Percentiles rank a stretch among this genome's conserved stretches.
Evolutionary conservation across 2,329 filamentous ascomycete genomes (phyloP).

Genomic region (Aureobasidium sp.): DNA sequence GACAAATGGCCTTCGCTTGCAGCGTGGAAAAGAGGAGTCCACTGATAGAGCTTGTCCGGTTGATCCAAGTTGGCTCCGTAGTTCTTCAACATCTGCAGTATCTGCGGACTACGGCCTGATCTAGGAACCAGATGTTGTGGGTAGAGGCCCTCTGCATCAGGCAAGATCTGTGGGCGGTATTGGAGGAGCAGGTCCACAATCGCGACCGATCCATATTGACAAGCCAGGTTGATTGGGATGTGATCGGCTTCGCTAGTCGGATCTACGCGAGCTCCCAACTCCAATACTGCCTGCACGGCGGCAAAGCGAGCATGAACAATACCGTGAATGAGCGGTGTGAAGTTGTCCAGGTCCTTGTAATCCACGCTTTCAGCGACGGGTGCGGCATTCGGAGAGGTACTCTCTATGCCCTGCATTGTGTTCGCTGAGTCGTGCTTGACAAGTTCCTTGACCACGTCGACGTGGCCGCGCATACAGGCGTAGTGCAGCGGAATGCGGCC

Average conservation of each 20-base stretch:
- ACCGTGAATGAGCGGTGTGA: conserved; percentile 88
- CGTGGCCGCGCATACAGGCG: conserved; percentile 85
- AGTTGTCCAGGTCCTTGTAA: conserved; percentile 91
- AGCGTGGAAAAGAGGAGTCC: conserved; percentile 93
- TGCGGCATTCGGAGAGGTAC: conserved; percentile 40
- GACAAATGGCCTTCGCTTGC: conserved; percentile 92
- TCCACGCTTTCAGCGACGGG: conserved; percentile 59
- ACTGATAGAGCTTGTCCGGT: conserved; percentile 90
- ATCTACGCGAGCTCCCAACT: conserved; percentile 74
- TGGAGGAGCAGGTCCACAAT: conserved; percentile 81
- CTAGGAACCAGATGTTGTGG: conserved; percentile 95
- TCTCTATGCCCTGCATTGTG: conserved; percentile 25
- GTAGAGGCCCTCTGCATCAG: conserved; percentile 91
- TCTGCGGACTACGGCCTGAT: conserved; percentile 71
- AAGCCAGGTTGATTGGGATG: conserved; percentile 88
- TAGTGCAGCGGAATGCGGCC: conserved; percentile 91
- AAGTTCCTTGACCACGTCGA: conserved; percentile 73
- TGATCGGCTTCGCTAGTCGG: conserved; percentile 82
- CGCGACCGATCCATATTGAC: conserved; percentile 79
- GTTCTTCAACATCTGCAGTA: conserved; percentile 71
- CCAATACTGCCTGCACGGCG: conserved; percentile 72
- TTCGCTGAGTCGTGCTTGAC: conserved; percentile 44
- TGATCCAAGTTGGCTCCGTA: conserved; percentile 89
- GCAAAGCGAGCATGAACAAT: conserved; percentile 81
- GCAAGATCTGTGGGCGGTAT: conserved; percentile 72